Evolutionary conservation across 805 yeast species (phyloP), one percentile per base, ranked within the genome.

Genomic region (Candida wancherniae): DNA sequence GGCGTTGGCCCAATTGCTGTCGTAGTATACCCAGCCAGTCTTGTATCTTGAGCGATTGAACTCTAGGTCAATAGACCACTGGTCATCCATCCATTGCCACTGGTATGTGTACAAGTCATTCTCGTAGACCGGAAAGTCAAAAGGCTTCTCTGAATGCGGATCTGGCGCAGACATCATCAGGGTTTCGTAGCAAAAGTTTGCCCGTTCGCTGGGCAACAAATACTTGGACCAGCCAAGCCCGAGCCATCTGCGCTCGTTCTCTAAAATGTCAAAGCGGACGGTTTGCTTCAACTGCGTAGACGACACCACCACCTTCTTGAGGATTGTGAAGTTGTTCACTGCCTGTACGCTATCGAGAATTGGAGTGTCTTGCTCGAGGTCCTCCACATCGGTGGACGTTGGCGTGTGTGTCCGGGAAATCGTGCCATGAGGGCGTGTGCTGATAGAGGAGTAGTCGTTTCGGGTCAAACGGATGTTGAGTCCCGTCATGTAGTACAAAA

Each of bases 231-330:
- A 77, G 5, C 82, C 84, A 11, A 76, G 37, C 1, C 78, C 81
- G 3, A 76, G 20, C 80, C 82, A 75, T 27, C 81, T 55, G 42
- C 84, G 58, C 47, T 77, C 77, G 42, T 77, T 71, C 43, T 77
- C 79, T 22, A 70, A 47, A 1, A 77, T 55, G 28, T 66, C 70
- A 38, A 77, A 75, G 31, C 67, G 58, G 1, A 77, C 62, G 3
- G 66, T 57, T 41, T 73, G 75, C 14, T 68, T 68, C 19, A 66
- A 47, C 34, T 57, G 67, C 7, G 70, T 62, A 3, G 71, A 58
- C 0, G 70, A 61, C 3, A 58, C 51, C 4, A 58, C 51, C 3
- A 53, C 45, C 28, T 65, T 69, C 20, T 55, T 57, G 19, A 67
- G 24, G 14, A 69, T 58, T 26, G 53, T 63, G 45, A 63, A 65